Evolutionary conservation across 2,329 filamentous ascomycete species (phyloP), one percentile per base, ranked within the genome.

Genomic region (Fusarium mundagurra): DNA sequence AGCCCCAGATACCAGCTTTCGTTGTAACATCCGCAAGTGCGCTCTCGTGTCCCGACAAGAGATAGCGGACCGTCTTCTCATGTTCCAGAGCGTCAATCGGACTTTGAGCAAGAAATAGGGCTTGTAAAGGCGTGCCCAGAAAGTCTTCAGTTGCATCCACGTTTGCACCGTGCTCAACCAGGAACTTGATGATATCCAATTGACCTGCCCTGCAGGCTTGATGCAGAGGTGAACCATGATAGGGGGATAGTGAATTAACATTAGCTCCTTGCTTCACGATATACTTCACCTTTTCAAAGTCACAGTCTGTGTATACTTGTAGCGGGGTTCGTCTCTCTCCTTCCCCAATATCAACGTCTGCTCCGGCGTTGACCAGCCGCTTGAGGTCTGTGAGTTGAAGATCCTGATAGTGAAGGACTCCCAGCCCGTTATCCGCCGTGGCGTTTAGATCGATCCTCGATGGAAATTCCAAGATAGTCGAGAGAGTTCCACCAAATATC

Each of bases 371-470:
- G 9, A 68, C 29, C 1, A 68, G 45, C 0, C 29, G 38, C 5
- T 47, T 68, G 4, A 48, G 16, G 3, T 66, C 36, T 11, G 3
- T 3, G 2, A 48, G 0, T 0, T 41, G 0, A 16, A 51, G 39
- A 31, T 11, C 13, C 0, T 3, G 2, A 4, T n/a, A 18, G 45
- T 68, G 65, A 8, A 68, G 17, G 6, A 22, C 44, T 6, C 45
- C 20, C 2, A n/a, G 12, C 0, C 39, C 18, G 1, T 60, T 6
- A 3, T 5, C 7, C 2, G 33, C n/a, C 1, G 12, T 17, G 4
- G n/a, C 33, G 54, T 66, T 36, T 1, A 68, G 8, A 8, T 68
- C 41, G 11, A 68, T 43, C n/a, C 47, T n/a, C 0, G 27, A n/a
- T 0, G 54, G 11, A 2, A 68, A 66, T 16, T 68, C 65, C 29